These are phyloP conservation scores for Athelia psychrophila DNA, from an alignment of 1,284 basidiomycete species.

Conservation along the genomic window DNA sequence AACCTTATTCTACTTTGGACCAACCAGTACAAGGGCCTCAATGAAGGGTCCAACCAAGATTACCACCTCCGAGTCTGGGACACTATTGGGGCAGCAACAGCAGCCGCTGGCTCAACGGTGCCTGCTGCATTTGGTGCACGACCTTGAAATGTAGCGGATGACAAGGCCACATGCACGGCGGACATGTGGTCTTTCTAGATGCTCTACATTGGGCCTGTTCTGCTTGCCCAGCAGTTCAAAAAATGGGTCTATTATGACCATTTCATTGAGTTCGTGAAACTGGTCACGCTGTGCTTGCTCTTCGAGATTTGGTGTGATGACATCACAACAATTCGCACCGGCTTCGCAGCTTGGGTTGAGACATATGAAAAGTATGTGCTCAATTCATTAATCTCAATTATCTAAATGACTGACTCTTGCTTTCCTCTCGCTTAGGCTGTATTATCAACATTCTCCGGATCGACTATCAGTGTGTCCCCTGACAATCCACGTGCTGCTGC, in stretches of 20 bases:
- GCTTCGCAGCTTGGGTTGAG: constrained; percentile 16
- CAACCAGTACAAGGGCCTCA: constrained; percentile 14
- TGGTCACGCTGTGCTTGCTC: constrained; percentile 15
- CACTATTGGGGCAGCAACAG: constrained; percentile 6
- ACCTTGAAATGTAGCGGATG: constrained; percentile 10
- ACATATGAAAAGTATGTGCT: constrained; percentile 19
- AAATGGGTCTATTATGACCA: constrained; percentile 19
- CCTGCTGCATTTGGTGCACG: constrained; percentile 10
- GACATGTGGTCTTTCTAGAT: constrained; percentile 19
- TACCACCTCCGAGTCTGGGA: constrained; percentile 13
- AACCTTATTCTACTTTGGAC: constrained; percentile 16
- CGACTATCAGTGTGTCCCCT: constrained; percentile 21
- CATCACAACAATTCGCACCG: constrained; percentile 8
- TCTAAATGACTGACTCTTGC: background rate
- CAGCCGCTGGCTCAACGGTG: constrained; percentile 4
- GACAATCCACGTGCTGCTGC: constrained; percentile 24
- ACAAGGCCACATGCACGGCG: constrained; percentile 16
- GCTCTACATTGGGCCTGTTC: constrained; percentile 13
- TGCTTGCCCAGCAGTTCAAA: constrained; percentile 11
- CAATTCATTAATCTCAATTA: background rate
- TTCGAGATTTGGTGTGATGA: constrained; percentile 12
- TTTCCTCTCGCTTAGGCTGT: too few relatives aligned
- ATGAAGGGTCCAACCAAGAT: constrained; percentile 3
- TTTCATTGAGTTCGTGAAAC: constrained; percentile 16
- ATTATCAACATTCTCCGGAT: constrained; percentile 19